These are phyloP conservation scores for Beta corolliflora DNA, from an alignment of 179 eudicot genomes.

Conservation along the genomic window DNA sequence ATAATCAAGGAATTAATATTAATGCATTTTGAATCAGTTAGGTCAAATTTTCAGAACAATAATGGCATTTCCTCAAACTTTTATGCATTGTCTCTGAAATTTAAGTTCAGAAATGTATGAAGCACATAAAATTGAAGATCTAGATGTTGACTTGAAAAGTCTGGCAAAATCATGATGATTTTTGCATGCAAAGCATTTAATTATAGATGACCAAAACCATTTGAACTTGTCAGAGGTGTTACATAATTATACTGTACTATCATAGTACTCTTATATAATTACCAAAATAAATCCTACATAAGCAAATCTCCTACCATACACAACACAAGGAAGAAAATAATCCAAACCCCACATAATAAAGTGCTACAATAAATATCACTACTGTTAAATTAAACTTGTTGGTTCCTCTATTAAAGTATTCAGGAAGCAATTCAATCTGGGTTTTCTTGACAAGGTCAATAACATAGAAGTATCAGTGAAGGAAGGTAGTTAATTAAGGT, in stretches of 20 bases:
- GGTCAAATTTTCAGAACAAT: neutral
- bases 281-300: neutral
- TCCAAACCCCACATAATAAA: constrained; percentile 6
- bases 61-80: constrained; percentile 12
- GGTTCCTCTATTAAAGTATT: neutral
- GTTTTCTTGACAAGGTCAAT: neutral
- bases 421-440: neutral
- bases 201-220: constrained; percentile 13
- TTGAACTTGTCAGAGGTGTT: constrained; percentile 8
- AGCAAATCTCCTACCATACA: neutral
- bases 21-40: neutral
- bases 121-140: constrained; percentile 15
- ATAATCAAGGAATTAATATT: too few species aligned
- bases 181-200: constrained; percentile 12
- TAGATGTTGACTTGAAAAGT: constrained; percentile 25
- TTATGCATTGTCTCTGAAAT: constrained; percentile 7
- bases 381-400: neutral
- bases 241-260: neutral
- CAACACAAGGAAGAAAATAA: neutral
- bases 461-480: neutral
- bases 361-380: neutral
- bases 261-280: neutral
- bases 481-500: constrained; percentile 10
- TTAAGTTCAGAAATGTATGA: neutral
- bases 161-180: constrained; percentile 15